Conservation (phyloP, 306 rosid genomes). For the Oemleria cerasiformis region DNA sequence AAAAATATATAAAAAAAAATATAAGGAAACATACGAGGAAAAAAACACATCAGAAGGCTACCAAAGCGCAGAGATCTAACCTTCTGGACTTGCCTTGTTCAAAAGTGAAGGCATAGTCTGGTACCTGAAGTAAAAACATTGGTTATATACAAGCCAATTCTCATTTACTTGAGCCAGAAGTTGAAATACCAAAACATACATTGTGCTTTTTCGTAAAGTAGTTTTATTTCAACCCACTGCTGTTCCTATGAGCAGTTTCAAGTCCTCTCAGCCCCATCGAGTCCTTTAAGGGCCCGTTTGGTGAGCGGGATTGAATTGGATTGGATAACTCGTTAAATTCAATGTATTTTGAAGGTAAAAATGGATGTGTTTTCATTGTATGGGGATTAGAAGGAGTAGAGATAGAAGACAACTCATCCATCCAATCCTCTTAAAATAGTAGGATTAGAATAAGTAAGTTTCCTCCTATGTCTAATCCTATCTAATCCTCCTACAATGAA, state of each 20-base stretch:
- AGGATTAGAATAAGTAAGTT: too few species aligned
- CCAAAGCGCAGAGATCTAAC: conserved; percentile 33
- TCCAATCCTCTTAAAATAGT: too few species aligned
- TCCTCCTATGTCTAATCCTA: too few species aligned
- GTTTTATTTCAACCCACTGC: neutral
- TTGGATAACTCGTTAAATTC: too few species aligned
- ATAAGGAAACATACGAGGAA: conserved; percentile 2
- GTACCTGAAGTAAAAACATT: conserved; percentile 45
- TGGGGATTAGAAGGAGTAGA: too few species aligned
- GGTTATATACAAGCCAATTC: neutral
- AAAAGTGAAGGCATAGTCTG: conserved; percentile 65
- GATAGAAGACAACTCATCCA: too few species aligned
- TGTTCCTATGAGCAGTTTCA: neutral
- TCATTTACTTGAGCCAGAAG: neutral
- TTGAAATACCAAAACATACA: neutral
- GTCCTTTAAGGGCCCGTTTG: neutral
- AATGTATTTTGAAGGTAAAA: too few species aligned
- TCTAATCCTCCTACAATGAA: too few species aligned
- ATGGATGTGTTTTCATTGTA: too few species aligned
- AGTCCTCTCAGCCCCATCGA: neutral
- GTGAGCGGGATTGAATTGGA: too few species aligned
- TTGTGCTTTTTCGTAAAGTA: neutral
- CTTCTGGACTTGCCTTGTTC: conserved; percentile 81
- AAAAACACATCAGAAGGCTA: conserved; percentile 9
- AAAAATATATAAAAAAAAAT: neutral